Base-by-base conservation (phyloP, 2,329 filamentous ascomycete genomes). In the Whalleya microplaca region DNA sequence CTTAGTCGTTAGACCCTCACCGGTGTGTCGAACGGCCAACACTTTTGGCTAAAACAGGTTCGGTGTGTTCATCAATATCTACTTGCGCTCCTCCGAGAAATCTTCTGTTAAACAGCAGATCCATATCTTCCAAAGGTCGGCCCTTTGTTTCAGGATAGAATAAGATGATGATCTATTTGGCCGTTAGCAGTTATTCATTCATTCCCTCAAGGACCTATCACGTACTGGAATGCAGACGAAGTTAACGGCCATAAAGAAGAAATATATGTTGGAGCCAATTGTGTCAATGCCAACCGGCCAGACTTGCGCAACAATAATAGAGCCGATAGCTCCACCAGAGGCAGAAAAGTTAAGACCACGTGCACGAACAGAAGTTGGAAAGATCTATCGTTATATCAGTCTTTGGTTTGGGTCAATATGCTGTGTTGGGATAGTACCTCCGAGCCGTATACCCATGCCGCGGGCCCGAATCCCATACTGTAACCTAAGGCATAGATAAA, bases 401-500 rank as follows among this genome's bases (percentile, higher is more conserved):
- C 1, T 18, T 47, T 41, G 19, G 45, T 20, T 3, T 12, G 46
- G 9, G 9, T 45, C 43, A n/a, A 12, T 21, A 19, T 10, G 20
- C 3, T 41, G 41, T 16, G n/a, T 21, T 27, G 19, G 16, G 27
- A 2, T 48, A 69, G 21, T 58, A 82, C 80, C 72, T 86, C 83
- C 0, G 81, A 78, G n/a, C 80, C 80, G 58, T 85, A 85, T 0
- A 85, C 80, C 83, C 83, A 86, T 0, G 81, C 76, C 0, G 81
- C 78, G 0, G 83, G 81, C 0, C 83, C 83, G 43, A 85, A 83
- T 0, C 83, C 81, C 58, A 85, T 73, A 48, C 80, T 83, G 64
- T 83, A 85, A 0, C 83, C 83, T 48, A 85, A 75, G 7, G 82
- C 80, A 66, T 84, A 86, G 43, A 85, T 71, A 65, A 85, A 85